Evolutionary conservation across 2,329 filamentous ascomycete genomes (phyloP).

Genomic region (Geosmithia putterillii): DNA sequence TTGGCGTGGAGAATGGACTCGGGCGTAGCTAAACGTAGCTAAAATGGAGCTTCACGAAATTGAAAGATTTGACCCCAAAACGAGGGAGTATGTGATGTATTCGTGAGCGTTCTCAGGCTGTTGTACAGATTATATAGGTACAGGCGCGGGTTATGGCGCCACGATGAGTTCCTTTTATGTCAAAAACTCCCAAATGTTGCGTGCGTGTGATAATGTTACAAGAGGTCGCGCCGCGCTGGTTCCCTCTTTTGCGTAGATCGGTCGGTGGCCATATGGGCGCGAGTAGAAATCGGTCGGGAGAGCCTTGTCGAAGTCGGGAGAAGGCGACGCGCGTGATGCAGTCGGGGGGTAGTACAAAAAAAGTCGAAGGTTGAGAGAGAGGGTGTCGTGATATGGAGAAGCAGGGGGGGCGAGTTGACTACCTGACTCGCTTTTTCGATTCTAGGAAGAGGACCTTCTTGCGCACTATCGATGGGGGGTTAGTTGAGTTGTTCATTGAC

Average conservation of each 20-base stretch:
- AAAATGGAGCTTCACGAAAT: background rate
- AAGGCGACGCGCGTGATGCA: too few relatives aligned
- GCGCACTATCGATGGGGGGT: slow-evolving; percentile 67
- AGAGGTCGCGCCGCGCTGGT: too few relatives aligned
- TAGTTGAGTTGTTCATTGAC: too few relatives aligned
- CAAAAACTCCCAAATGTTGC: slow-evolving; percentile 17
- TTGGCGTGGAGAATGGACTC: background rate
- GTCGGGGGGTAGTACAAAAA: too few relatives aligned
- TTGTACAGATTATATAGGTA: slow-evolving; percentile 4
- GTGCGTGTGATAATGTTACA: slow-evolving; percentile 15
- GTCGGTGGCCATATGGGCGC: background rate
- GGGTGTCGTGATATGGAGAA: background rate
- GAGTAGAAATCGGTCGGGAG: background rate
- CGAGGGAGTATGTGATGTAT: background rate
- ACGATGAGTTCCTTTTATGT: slow-evolving; percentile 4
- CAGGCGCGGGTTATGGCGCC: slow-evolving; percentile 2
- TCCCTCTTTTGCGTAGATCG: background rate
- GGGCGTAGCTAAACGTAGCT: background rate
- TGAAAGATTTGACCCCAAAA: background rate
- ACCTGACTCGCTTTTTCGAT: slow-evolving; percentile 66
- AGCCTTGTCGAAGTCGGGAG: too few relatives aligned
- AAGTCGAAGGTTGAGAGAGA: too few relatives aligned
- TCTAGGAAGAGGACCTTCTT: slow-evolving; percentile 95
- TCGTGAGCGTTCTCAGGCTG: background rate
- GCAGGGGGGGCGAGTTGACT: slow-evolving; percentile 5